Evolutionary conservation across 2,329 filamentous ascomycete genomes (phyloP), one percentile per base, ranked within the genome.

Genomic region (Berkeleyomyces basicola): DNA sequence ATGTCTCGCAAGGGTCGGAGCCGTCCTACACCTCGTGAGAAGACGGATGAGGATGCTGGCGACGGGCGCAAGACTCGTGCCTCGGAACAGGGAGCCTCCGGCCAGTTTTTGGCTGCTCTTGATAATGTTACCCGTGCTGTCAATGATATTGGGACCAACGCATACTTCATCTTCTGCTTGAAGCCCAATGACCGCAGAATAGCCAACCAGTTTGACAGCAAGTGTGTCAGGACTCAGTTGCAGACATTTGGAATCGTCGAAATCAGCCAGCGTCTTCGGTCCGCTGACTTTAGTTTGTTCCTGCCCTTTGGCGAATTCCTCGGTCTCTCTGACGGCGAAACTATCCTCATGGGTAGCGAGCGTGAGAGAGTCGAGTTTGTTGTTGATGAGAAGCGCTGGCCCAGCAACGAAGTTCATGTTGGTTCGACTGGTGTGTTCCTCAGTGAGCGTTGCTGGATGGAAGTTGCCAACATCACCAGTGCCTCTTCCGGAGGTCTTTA

Each of bases 201-300:
- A 67, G 92, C 93, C 66, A 99, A 99, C 68, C 93, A 99, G 70
- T 99, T 97, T 69, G 93, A 99, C 73, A 96, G 90, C 80, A 97
- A 97, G 74, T 99, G 93, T 71, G 93, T 99, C 31, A 85, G 93
- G 3, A 88, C 88, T 9, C 93, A 99, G 71, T 82, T 99, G 1
- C 92, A 97, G 71, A 95, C 90, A 0, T 89, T 97, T 68, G 93
- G 93, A 40, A 95, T 99, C 69, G 91, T 91, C 0, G 93, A 99
- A 71, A 96, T 99, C 72, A 96, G 91, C 71, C 91, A 96, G 71
- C 82, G 93, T 23, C 79, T 99, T 46, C 84, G 91, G 59, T 92
- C 92, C 62, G 92, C 92, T 0, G 93, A 99, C 72, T 97, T 96
- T 76, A 96, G 88, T 70, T 76, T 97, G 43, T 99, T 99, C 77